A percentile compares a stretch with the other conserved stretches of the same genome.
Evolutionary conservation across 1,139 yeast species (phyloP).

Genomic region (Geotrichum citri-aurantii): DNA sequence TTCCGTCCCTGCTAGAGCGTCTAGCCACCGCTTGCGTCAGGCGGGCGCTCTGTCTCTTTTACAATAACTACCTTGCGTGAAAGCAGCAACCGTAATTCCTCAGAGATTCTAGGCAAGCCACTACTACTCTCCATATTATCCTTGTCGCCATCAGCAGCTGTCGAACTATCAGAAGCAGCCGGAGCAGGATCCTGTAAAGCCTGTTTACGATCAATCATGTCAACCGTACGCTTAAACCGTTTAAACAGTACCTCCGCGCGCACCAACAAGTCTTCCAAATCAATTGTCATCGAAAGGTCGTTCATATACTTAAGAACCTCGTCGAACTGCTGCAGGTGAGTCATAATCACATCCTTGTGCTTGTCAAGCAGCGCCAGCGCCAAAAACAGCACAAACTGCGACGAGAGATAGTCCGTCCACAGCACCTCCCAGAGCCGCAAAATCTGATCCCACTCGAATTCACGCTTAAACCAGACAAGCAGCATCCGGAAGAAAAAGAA

Average conservation of each 20-base stretch:
- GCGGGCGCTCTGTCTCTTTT: conserved; percentile 48
- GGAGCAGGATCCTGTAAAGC: conserved; percentile 28
- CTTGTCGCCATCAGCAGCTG: conserved; percentile 16
- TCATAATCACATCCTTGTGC: conserved; percentile 71
- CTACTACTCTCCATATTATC: conserved; percentile 14
- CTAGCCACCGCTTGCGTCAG: conserved; percentile 38
- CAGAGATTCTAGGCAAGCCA: conserved; percentile 38
- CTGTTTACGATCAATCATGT: conserved; percentile 61
- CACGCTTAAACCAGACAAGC: conserved; percentile 92
- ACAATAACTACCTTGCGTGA: conserved; percentile 57
- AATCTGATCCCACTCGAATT: conserved; percentile 75
- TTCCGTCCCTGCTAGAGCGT: too few species aligned
- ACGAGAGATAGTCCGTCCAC: conserved; percentile 80
- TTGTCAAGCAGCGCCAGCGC: conserved; percentile 85
- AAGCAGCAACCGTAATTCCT: conserved; percentile 54
- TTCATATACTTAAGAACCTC: conserved; percentile 90
- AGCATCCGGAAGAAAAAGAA: conserved; percentile 94
- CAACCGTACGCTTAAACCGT: conserved; percentile 72
- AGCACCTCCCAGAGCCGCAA: conserved; percentile 82
- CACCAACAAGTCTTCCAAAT: conserved; percentile 66
- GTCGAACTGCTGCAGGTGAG: conserved; percentile 72
- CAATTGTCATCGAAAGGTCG: conserved; percentile 72
- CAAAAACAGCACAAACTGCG: conserved; percentile 82
- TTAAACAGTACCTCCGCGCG: conserved; percentile 78
- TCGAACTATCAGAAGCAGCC: conserved; percentile 15